phyloP scores from a whole-genome alignment of 148 eudicot genomes.

The Gaultheria prostrata region DNA sequence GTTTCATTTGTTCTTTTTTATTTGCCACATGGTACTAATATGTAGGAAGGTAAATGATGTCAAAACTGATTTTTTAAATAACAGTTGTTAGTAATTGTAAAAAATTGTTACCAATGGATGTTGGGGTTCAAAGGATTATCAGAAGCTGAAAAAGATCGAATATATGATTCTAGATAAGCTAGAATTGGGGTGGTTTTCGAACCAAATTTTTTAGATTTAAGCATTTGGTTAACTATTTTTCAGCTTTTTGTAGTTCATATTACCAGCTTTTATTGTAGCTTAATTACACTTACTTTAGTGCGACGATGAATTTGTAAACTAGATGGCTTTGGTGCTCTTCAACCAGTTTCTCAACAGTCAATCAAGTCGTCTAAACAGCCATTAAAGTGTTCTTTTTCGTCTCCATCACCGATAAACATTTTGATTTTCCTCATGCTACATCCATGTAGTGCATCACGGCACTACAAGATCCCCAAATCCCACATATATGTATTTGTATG shows the following conservation, averaged over 20 bases:
- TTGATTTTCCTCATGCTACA: background rate
- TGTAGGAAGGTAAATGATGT: too few relatives aligned
- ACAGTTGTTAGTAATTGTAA: background rate
- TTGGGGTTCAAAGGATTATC: background rate
- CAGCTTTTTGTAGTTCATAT: too few relatives aligned
- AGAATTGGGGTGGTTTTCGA: background rate
- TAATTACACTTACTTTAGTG: background rate
- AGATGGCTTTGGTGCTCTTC: background rate
- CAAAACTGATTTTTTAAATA: too few relatives aligned
- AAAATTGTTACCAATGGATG: background rate
- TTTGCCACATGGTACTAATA: too few relatives aligned
- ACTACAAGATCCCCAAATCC: background rate
- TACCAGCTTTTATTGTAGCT: too few relatives aligned
- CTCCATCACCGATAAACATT: too few relatives aligned
- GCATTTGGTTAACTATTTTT: too few relatives aligned
- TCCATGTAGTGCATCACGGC: background rate
- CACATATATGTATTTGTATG: too few relatives aligned
- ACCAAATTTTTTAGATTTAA: too few relatives aligned
- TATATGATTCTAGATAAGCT: too few relatives aligned
- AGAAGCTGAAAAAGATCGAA: background rate
- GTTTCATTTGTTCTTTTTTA: background rate
- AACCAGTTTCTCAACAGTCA: background rate
- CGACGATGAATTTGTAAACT: background rate
- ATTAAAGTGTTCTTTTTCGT: too few relatives aligned
- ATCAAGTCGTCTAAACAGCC: background rate